Evolutionary conservation across 75 land plant species (phyloP).

Genomic region (Cryptomeria japonica): DNA sequence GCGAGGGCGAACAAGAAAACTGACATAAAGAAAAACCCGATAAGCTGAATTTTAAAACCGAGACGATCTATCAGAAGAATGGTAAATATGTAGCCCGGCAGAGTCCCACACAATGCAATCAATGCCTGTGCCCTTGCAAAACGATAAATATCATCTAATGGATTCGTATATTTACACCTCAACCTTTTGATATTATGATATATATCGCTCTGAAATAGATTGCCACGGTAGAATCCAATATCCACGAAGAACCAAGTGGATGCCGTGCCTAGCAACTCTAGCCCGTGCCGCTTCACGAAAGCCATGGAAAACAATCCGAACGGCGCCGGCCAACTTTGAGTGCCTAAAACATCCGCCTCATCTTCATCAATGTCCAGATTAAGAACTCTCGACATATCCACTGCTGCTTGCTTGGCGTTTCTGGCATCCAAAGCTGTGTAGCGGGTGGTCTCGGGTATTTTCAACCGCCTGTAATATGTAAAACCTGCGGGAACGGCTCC

Average conservation of each 20-base stretch:
- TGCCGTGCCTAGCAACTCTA: too few relatives aligned
- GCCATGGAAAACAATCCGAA: conserved; percentile 11
- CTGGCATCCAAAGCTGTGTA: conserved; percentile 51
- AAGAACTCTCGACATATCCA: conserved; percentile 30
- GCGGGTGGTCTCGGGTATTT: conserved; percentile 59
- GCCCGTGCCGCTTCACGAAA: too few relatives aligned
- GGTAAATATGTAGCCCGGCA: too few relatives aligned
- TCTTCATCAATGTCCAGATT: background rate
- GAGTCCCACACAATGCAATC: too few relatives aligned
- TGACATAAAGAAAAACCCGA: conserved; percentile 27
- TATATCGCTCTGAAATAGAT: too few relatives aligned
- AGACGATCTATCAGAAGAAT: conserved; percentile 19
- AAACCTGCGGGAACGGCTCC: conserved; percentile 39
- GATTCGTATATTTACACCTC: background rate
- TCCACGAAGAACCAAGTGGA: too few relatives aligned
- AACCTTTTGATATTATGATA: conserved; percentile 23
- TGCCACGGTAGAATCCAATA: too few relatives aligned
- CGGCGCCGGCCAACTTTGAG: background rate
- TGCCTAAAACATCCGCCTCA: background rate
- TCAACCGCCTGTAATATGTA: conserved; percentile 41
- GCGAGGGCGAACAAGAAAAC: background rate
- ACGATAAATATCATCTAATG: background rate
- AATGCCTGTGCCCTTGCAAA: too few relatives aligned
- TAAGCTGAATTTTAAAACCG: conserved; percentile 34
- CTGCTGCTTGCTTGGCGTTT: conserved; percentile 44